Evolutionary conservation across 2,329 filamentous ascomycete genomes (phyloP), one percentile per base, ranked within the genome.

Genomic region (Cryphonectria naterciae): DNA sequence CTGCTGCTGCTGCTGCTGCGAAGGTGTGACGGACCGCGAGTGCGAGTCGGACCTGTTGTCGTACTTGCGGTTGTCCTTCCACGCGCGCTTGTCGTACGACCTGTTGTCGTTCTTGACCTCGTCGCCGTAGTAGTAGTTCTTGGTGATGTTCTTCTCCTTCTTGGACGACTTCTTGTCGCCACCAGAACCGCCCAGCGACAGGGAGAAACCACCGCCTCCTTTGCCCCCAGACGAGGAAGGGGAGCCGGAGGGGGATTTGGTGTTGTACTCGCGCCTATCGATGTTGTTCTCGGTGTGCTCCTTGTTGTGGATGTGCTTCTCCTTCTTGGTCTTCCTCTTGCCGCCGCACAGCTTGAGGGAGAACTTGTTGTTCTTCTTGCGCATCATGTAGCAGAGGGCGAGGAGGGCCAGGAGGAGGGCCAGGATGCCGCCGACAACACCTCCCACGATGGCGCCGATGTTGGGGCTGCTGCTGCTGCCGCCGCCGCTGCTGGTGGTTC

Each of bases 361-460:
- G 39, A 73, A 66, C 69, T 73, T 76, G 66, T 73, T 76, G 65
- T 74, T 74, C 52, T 75, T 8, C 49, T 74, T 72, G 63, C 74
- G 76, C 54, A 76, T 70, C 61, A 78, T 49, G n/a, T 78, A 67
- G 63, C 76, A 76, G 49, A 73, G 58, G 37, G 76, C 69, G 11
- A 64, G 35, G 7, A 72, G 74, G 6, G 75, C 70, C 22, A 80
- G 71, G 1, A 80, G 70, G 4, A 75, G 72, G 0, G 78, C 28
- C 35, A 70, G 75, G 10, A 78, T 37, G 0, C 78, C 79, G 68
- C 79, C 79, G 11, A 80, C 72, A 0, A 76, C 76, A 11, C 78
- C 76, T 56, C 78, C 79, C 11, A 78, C 76, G 28, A 80, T 78
- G 54, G 76, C 75, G 15, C 76, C 77, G 0, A 73, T 76, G 71